Evolutionary conservation across 2,329 filamentous ascomycete genomes (phyloP).

Genomic region (Botryotinia convoluta): DNA sequence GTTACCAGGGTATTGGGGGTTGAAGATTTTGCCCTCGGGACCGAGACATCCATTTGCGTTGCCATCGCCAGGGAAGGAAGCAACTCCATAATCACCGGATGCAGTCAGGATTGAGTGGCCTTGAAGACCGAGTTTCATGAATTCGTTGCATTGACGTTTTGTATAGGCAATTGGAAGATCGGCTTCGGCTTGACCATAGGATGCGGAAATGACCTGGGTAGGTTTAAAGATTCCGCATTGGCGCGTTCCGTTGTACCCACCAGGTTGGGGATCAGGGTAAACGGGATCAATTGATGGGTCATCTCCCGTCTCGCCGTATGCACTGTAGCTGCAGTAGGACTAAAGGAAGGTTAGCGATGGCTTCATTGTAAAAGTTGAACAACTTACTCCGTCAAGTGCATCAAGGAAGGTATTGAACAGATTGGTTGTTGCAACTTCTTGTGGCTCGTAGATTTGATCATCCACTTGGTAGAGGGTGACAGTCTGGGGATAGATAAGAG

Average conservation of each 20-base stretch:
- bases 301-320: conserved; percentile 44
- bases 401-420: conserved; percentile 37
- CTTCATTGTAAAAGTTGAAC: background rate
- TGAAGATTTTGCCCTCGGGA: conserved; percentile 28
- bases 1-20: conserved; percentile 57
- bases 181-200: conserved; percentile 67
- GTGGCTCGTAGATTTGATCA: conserved; percentile 30
- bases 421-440: conserved; percentile 29
- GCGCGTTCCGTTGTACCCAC: conserved; percentile 43
- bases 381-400: conserved; percentile 32
- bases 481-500: conserved; percentile 23
- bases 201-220: conserved; percentile 52
- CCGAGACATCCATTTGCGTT: conserved; percentile 50
- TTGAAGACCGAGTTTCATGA: conserved; percentile 63
- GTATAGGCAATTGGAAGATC: conserved; percentile 61
- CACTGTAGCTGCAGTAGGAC: conserved; percentile 46
- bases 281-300: conserved; percentile 43
- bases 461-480: conserved; percentile 35
- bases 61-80: conserved; percentile 56
- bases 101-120: conserved; percentile 65
- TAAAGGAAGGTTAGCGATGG: conserved; percentile 14
- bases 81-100: conserved; percentile 58
- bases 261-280: conserved; percentile 42
- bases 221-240: conserved; percentile 28
- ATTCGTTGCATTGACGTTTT: conserved; percentile 58